phyloP scores from a whole-genome alignment of 768 basidiomycete genomes.

The Macrolepiota dolichaula region DNA sequence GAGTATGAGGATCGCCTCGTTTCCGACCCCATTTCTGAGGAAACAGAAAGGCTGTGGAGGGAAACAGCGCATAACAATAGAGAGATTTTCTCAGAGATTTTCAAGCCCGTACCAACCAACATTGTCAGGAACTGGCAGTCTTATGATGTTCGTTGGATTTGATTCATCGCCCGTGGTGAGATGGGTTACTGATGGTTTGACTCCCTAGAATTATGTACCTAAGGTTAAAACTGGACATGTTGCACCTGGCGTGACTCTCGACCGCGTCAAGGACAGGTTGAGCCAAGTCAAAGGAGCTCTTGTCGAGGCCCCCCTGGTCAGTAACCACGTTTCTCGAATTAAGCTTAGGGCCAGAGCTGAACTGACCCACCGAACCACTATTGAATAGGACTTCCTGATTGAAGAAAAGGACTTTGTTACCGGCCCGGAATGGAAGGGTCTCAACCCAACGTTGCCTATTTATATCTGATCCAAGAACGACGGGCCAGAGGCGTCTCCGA shows the following conservation, averaged over 20 bases:
- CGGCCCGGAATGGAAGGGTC: constrained; percentile 67
- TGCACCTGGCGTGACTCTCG: constrained; percentile 59
- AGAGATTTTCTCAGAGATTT: constrained; percentile 83
- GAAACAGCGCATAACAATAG: constrained; percentile 77
- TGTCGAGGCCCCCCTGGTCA: constrained; percentile 74
- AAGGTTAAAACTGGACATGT: constrained; percentile 83
- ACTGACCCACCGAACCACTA: constrained; percentile 12
- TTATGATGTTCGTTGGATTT: constrained; percentile 57
- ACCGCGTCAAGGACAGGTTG: constrained; percentile 75
- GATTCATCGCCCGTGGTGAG: background rate
- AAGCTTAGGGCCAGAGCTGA: background rate
- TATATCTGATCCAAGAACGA: constrained; percentile 49
- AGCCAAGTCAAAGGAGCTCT: constrained; percentile 63
- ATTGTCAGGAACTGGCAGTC: constrained; percentile 73
- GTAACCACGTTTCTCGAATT: background rate
- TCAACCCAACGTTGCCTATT: constrained; percentile 78
- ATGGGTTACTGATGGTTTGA: background rate
- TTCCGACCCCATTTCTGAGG: constrained; percentile 73
- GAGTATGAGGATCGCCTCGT: constrained; percentile 60
- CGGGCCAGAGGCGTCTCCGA: background rate
- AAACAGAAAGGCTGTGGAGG: constrained; percentile 56
- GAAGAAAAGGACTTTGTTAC: constrained; percentile 71
- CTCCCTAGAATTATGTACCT: constrained; percentile 63
- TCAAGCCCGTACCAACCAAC: constrained; percentile 85
- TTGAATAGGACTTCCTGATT: constrained; percentile 73